A percentile compares a stretch with the other conserved stretches of the same genome.
phyloP scores from a whole-genome alignment of 768 basidiomycete genomes.

The Pisolithus microcarpus region DNA sequence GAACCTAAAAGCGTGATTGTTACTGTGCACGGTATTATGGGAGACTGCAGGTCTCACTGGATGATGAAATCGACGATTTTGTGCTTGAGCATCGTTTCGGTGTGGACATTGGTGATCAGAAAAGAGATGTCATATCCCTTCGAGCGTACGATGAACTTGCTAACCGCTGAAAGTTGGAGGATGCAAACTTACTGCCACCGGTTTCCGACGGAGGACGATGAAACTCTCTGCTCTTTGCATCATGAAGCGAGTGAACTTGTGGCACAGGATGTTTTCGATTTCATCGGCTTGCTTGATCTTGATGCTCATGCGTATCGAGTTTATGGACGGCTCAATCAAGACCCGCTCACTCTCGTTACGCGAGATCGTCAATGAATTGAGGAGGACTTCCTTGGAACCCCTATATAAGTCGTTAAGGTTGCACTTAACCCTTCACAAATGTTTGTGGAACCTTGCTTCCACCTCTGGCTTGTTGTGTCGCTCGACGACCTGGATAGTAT shows the following conservation, averaged over 20 bases:
- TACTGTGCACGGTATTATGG: neutral
- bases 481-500: slow-evolving; percentile 70
- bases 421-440: neutral
- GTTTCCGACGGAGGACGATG: slow-evolving; percentile 90
- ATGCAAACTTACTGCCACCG: slow-evolving; percentile 64
- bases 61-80: slow-evolving; percentile 99
- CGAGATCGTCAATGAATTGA: slow-evolving; percentile 90
- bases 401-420: slow-evolving; percentile 33
- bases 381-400: slow-evolving; percentile 86
- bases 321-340: slow-evolving; percentile 94
- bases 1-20: slow-evolving; percentile 45
- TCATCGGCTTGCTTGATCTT: slow-evolving; percentile 99
- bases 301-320: slow-evolving; percentile 94
- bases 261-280: slow-evolving; percentile 93
- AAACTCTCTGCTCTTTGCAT: slow-evolving; percentile 98
- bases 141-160: slow-evolving; percentile 7
- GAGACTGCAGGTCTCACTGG: slow-evolving; percentile 50
- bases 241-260: slow-evolving; percentile 98
- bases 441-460: slow-evolving; percentile 61
- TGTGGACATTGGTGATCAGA: slow-evolving; percentile 93
- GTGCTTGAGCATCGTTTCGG: slow-evolving; percentile 99
- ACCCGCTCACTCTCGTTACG: slow-evolving; percentile 97
- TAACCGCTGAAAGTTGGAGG: slow-evolving; percentile 3
- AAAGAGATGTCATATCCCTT: slow-evolving; percentile 99
- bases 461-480: slow-evolving; percentile 97